Base-by-base conservation (phyloP, 345 rosid species). In the Arabis alpina region DNA sequence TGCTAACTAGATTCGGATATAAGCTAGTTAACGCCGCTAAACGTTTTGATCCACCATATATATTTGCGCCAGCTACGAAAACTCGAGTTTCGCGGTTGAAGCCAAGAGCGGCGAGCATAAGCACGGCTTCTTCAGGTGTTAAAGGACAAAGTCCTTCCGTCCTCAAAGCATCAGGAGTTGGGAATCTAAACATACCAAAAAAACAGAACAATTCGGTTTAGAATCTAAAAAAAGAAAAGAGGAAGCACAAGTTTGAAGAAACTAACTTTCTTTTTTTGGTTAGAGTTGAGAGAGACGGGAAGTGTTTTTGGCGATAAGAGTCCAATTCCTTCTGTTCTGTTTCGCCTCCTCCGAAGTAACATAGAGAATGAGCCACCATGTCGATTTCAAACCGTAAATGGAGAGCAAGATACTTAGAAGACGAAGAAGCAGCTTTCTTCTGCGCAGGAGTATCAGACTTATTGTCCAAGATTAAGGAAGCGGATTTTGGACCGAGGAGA, bases 281-380 rank as follows among this genome's bases (percentile, higher is more conserved):
- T 9, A 91, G 85, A 76, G 39, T 78, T 11, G 80, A 68, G 75
- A 91, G 78, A 27, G 96, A 88, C 37, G 99, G 96, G 61, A 94
- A 94, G 82, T 94, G 99, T 56, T 89, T 82, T 76, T 83, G 77
- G 30, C 96, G 88, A 71, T 83, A 94, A 48, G 88, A 80, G 76
- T 85, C 92, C 84, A 94, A 77, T 62, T 87, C 92, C 72, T 63
- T 77, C 57, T 83, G 82, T 78, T 94, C 97, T 53, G 77, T 86
- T 80, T 84, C 86, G 6, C 96, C 99, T 53, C 97, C 95, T 63
- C 97, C 97, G 37, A 85, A 94, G 72, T 91, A 89, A 48, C 99
- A 94, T 6, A 88, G 78, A 68, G 99, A 91, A 82, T 94, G 99
- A 71, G 99, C 99, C 54, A 91, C 93, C 99, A 91, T 91, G 77